phyloP scores from a whole-genome alignment of 208 protist genomes.

The Baffinella frigidus region DNA sequence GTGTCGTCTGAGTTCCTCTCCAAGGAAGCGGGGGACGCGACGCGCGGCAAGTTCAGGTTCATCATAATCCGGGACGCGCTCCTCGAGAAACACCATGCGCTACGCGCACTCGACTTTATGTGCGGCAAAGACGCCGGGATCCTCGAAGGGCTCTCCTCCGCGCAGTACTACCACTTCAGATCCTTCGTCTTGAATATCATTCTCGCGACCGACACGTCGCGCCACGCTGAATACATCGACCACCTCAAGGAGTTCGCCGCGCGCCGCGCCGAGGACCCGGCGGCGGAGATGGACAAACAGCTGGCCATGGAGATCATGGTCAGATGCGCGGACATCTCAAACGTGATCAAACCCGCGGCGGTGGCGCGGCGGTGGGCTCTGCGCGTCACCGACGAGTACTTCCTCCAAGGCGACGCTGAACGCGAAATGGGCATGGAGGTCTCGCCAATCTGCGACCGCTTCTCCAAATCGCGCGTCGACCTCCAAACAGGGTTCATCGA shows the following conservation, averaged over 20 bases:
- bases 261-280: too few species aligned
- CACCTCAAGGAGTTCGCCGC: neutral
- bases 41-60: too few species aligned
- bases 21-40: too few species aligned
- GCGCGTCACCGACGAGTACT: neutral
- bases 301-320: conserved; percentile 6
- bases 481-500: conserved; percentile 32
- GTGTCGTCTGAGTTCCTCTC: too few species aligned
- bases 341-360: neutral
- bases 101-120: conserved; percentile 19
- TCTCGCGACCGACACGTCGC: conserved; percentile 19
- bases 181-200: neutral
- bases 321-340: conserved; percentile 22
- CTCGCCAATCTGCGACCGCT: neutral
- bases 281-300: too few species aligned
- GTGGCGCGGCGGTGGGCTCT: conserved; percentile 2
- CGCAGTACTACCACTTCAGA: neutral
- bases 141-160: neutral
- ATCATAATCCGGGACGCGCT: too few species aligned
- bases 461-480: neutral
- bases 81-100: neutral
- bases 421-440: neutral
- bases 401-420: neutral
- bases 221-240: neutral
- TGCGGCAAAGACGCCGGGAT: neutral